A percentile compares a stretch with the other conserved stretches of the same genome.
Evolutionary conservation across 2,329 filamentous ascomycete genomes (phyloP).

Genomic region (Harringtonia lauricola): DNA sequence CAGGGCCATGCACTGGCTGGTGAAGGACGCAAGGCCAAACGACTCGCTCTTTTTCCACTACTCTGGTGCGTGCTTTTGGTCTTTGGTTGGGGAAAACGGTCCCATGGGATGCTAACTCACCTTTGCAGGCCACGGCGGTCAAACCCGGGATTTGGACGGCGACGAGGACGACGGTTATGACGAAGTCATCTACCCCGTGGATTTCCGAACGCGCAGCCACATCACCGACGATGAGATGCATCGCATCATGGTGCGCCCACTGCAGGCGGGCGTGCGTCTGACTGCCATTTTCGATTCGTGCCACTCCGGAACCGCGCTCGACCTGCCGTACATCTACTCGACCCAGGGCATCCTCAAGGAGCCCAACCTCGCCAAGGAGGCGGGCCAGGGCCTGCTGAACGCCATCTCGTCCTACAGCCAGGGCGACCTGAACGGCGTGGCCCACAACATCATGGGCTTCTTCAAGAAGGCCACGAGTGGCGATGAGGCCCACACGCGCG

Average conservation of each 20-base stretch:
- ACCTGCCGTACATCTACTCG: conserved; percentile 58
- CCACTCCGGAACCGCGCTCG: conserved; percentile 55
- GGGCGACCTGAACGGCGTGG: conserved; percentile 75
- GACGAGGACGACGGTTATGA: conserved; percentile 76
- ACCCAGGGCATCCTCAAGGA: conserved; percentile 59
- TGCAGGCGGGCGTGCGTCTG: conserved; percentile 43
- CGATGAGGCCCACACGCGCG: conserved; percentile 69
- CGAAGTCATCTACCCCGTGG: conserved; percentile 75
- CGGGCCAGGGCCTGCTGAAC: conserved; percentile 50
- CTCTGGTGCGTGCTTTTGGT: conserved; percentile 50
- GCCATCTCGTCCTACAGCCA: conserved; percentile 47
- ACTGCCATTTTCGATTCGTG: conserved; percentile 57
- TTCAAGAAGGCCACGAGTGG: conserved; percentile 83
- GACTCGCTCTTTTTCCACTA: conserved; percentile 98
- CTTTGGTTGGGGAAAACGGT: neutral
- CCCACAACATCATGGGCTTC: conserved; percentile 67
- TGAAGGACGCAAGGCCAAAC: conserved; percentile 84
- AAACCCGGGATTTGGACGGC: conserved; percentile 67
- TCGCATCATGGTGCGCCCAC: conserved; percentile 53
- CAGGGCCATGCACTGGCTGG: conserved; percentile 94
- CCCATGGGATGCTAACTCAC: neutral
- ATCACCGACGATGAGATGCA: conserved; percentile 82
- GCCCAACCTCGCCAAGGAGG: conserved; percentile 57
- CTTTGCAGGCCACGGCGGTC: conserved; percentile 54
- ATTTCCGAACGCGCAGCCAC: conserved; percentile 63